Evolutionary conservation across 148 eudicot species (phyloP), one percentile per base, ranked within the genome.

Genomic region (Silene latifolia): DNA sequence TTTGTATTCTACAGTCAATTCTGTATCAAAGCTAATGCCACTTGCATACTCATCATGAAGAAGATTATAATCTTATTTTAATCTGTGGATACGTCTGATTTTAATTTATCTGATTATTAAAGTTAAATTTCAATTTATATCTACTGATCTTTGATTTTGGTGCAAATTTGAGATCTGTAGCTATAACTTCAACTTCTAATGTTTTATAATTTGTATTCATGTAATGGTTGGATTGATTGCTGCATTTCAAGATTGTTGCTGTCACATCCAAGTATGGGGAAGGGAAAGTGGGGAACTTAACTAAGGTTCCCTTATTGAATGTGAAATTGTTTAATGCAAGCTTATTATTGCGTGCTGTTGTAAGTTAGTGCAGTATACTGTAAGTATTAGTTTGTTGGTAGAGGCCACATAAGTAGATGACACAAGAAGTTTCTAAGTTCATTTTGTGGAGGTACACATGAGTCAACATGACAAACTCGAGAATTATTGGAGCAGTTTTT

Each of bases 1-100:
- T 94, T 67, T 32, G 39, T 5, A 5, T 23, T 72, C 25, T 62
- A 46, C 20, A 19, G 35, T 63, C n/a, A 12, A 24, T 21, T 69
- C 8, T 47, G 11, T 29, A 32, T n/a, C 58, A 58, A 54, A 53
- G 19, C 39, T 53, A 71, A 24, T 15, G 44, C 21, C 23, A 57
- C n/a, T 29, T 66, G 25, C 72, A 47, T 48, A 69, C 29, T 57
- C 54, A 32, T 54, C 4, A 67, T 42, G 54, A 57, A 15, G 44
- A 44, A 25, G 10, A 24, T 4, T 47, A 4, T 61, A 17, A 24
- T 74, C 48, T 42, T 61, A 47, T 63, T 53, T n/a, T 64, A 14
- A 20, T 63, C 4, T 29, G 35, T 1, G 17, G 21, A 17, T 25
- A 11, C 29, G 3, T 29, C 46, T 64, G 68, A 12, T 9, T 60